These are phyloP conservation scores for Podospora sp. DNA, from an alignment of 495 filamentous ascomycete species.

Conservation along the genomic window DNA sequence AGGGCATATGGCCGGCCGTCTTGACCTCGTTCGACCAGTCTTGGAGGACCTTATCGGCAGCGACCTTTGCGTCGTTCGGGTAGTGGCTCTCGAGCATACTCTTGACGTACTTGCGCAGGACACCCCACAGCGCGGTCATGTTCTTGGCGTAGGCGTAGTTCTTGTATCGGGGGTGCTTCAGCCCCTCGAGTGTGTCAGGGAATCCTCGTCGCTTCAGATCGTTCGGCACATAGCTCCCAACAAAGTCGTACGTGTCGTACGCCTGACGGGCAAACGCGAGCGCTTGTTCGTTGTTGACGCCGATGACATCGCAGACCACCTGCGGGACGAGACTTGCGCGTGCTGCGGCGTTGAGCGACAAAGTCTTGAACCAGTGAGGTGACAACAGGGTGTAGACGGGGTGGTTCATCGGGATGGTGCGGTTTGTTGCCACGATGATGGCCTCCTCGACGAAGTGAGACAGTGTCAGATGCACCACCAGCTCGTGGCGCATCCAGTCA, in stretches of 20 bases:
- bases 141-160: conserved; percentile 53
- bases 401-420: conserved; percentile 43
- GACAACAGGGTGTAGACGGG: conserved; percentile 43
- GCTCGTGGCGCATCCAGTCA: conserved; percentile 54
- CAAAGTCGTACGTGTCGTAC: conserved; percentile 47
- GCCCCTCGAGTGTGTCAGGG: conserved; percentile 36
- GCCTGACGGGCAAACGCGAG: conserved; percentile 36
- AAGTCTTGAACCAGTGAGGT: conserved; percentile 55
- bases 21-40: conserved; percentile 44
- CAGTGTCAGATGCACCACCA: conserved; percentile 48
- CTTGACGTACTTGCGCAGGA: conserved; percentile 41
- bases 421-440: conserved; percentile 50
- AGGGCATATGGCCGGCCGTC: conserved; percentile 34
- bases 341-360: conserved; percentile 53
- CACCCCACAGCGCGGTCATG: conserved; percentile 45
- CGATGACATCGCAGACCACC: conserved; percentile 45
- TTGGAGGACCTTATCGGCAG: conserved; percentile 36
- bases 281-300: conserved; percentile 34
- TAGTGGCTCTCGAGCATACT: conserved; percentile 32
- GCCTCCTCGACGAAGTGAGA: conserved; percentile 54
- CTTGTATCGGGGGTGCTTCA: conserved; percentile 42
- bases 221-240: conserved; percentile 47
- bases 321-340: conserved; percentile 48
- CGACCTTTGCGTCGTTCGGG: conserved; percentile 32
- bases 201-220: conserved; percentile 50